Percentiles rank a stretch among this genome's conserved stretches.
phyloP scores from a whole-genome alignment of 2,329 filamentous ascomycete species.

The Ophiocordyceps australis region DNA sequence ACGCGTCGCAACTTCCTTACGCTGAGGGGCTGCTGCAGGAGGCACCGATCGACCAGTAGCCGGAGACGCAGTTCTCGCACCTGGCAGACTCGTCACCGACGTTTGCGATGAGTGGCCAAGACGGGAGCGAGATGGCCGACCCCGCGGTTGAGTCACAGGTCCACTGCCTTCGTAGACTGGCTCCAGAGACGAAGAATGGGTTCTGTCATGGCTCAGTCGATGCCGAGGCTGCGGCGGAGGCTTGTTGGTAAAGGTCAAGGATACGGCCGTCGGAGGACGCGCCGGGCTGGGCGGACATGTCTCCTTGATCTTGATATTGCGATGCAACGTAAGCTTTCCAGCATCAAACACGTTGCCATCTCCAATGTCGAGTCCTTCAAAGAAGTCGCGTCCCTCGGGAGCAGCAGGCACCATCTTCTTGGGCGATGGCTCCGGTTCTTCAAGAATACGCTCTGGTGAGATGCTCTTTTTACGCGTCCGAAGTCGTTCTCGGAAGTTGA shows the following conservation, averaged over 20 bases:
- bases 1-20: constrained; percentile 39
- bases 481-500: constrained; percentile 68
- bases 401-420: constrained; percentile 16
- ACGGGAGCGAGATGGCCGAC: constrained; percentile 47
- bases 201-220: constrained; percentile 54
- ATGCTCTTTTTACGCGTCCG: constrained; percentile 48
- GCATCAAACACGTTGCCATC: constrained; percentile 67
- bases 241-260: constrained; percentile 82
- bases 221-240: constrained; percentile 49
- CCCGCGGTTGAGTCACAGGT: constrained; percentile 38
- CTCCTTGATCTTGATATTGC: constrained; percentile 78
- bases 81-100: constrained; percentile 45
- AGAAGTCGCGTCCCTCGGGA: constrained; percentile 55
- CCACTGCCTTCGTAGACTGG: constrained; percentile 83
- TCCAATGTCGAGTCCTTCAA: constrained; percentile 73
- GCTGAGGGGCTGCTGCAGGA: constrained; percentile 38
- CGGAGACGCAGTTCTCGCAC: constrained; percentile 40
- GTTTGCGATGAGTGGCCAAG: constrained; percentile 52
- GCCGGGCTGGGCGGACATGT: constrained; percentile 49
- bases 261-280: constrained; percentile 57
- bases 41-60: constrained; percentile 30
- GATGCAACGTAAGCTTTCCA: constrained; percentile 68
- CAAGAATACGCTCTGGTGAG: constrained; percentile 29
- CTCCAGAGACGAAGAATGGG: constrained; percentile 57
- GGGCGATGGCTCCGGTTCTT: constrained; percentile 15